Evolutionary conservation across 768 basidiomycete species (phyloP).

Genomic region (Russula olivacea): DNA sequence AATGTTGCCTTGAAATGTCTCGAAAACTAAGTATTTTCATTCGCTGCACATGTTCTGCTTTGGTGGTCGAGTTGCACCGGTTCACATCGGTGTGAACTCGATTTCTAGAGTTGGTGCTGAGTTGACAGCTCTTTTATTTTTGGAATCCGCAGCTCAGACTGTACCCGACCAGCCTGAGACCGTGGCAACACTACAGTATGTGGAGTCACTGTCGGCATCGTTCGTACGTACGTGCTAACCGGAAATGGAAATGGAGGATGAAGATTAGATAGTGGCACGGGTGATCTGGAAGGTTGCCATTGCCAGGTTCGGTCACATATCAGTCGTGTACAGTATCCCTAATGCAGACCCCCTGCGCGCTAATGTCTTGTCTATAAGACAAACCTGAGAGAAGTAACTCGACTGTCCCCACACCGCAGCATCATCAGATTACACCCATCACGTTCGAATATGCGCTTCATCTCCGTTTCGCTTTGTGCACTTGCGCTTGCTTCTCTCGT

Average conservation of each 20-base stretch:
- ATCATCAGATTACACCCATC: neutral
- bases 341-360: conserved; percentile 1
- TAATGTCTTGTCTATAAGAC: conserved; percentile 2
- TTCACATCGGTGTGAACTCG: too few relatives aligned
- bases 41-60: too few relatives aligned
- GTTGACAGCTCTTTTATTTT: too few relatives aligned
- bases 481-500: conserved; percentile 9
- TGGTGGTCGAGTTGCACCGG: too few relatives aligned
- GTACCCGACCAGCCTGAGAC: too few relatives aligned
- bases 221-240: neutral
- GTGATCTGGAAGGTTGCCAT: neutral
- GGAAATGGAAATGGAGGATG: conserved; percentile 5
- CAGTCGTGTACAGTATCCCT: neutral
- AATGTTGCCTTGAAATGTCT: too few relatives aligned
- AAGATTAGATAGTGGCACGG: neutral
- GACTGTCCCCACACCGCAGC: neutral
- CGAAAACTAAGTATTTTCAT: too few relatives aligned
- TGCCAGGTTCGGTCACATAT: neutral
- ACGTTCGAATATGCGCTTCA: conserved; percentile 8
- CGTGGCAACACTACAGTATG: too few relatives aligned
- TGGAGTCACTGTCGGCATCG: neutral
- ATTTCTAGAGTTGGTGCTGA: too few relatives aligned
- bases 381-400: neutral
- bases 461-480: neutral
- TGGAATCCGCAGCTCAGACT: too few relatives aligned